phyloP scores from a whole-genome alignment of 2,329 filamentous ascomycete species.

The Lecanicillium sp. region DNA sequence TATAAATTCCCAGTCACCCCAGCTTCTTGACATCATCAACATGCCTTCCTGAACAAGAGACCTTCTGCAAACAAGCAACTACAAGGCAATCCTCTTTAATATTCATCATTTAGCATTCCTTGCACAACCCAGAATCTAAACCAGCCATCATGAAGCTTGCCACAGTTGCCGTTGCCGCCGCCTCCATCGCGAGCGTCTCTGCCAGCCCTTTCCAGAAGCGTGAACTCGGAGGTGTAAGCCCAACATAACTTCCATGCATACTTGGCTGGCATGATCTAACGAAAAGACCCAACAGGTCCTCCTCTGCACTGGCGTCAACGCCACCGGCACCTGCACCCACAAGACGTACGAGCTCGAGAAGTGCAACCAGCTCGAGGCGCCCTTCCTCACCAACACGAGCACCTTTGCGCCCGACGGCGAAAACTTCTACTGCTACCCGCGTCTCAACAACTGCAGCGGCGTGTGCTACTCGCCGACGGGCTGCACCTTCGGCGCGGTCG shows the following conservation, averaged over 20 bases:
- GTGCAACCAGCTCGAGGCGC: slow-evolving; percentile 40
- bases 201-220: slow-evolving; percentile 33
- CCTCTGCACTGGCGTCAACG: slow-evolving; percentile 45
- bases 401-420: slow-evolving; percentile 49
- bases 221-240: slow-evolving; percentile 42
- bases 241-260: too few species aligned
- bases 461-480: slow-evolving; percentile 46
- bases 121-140: too few species aligned
- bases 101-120: too few species aligned
- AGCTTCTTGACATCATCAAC: too few species aligned
- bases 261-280: too few species aligned
- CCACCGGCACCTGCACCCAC: slow-evolving; percentile 41
- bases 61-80: too few species aligned
- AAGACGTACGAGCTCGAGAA: slow-evolving; percentile 35
- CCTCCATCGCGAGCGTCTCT: slow-evolving; percentile 15
- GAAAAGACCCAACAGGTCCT: slow-evolving; percentile 38
- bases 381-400: slow-evolving; percentile 35
- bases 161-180: slow-evolving; percentile 17
- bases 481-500: slow-evolving; percentile 45
- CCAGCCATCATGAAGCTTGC: slow-evolving; percentile 30
- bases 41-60: too few species aligned
- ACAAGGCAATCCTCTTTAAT: not conserved
- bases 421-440: slow-evolving; percentile 42
- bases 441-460: slow-evolving; percentile 33
- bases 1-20: too few species aligned